Percentiles rank a stretch among this genome's conserved stretches.
Conservation (phyloP, 305 asterid genomes). For the Rubia tinctorum region DNA sequence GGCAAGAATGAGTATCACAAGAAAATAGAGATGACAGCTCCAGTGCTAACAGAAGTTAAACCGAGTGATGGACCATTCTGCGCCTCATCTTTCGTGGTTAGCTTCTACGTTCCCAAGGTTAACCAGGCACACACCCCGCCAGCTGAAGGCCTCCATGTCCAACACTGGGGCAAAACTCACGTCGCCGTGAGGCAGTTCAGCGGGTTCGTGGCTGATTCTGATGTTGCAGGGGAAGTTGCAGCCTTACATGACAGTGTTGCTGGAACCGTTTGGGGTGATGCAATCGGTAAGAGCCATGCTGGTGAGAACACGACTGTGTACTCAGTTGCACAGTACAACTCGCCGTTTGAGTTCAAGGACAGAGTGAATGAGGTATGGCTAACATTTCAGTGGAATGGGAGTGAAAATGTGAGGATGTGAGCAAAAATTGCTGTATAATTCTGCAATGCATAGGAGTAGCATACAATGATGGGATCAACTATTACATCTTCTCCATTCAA, state of each 20-base stretch:
- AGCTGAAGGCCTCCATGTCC: slow-evolving; percentile 55
- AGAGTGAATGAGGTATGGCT: slow-evolving; percentile 86
- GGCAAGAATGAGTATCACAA: slow-evolving; percentile 58
- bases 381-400: slow-evolving; percentile 36
- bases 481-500: too few species aligned
- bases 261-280: slow-evolving; percentile 58
- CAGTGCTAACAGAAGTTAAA: slow-evolving; percentile 58
- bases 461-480: slow-evolving; percentile 4
- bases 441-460: too few species aligned
- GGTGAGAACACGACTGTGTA: slow-evolving; percentile 42
- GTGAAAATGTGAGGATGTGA: neutral
- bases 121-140: slow-evolving; percentile 68
- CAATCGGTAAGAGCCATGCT: slow-evolving; percentile 43
- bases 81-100: too few species aligned
- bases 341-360: slow-evolving; percentile 68
- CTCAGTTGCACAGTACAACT: slow-evolving; percentile 72
- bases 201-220: slow-evolving; percentile 55
- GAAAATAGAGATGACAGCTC: slow-evolving; percentile 83
- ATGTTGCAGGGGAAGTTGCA: slow-evolving; percentile 62
- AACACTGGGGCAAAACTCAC: slow-evolving; percentile 56
- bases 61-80: too few species aligned
- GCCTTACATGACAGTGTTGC: slow-evolving; percentile 46
- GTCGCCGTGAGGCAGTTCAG: slow-evolving; percentile 64
- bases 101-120: too few species aligned
- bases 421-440: neutral